Base-by-base conservation (phyloP, 345 rosid species). In the Linum tenue region DNA sequence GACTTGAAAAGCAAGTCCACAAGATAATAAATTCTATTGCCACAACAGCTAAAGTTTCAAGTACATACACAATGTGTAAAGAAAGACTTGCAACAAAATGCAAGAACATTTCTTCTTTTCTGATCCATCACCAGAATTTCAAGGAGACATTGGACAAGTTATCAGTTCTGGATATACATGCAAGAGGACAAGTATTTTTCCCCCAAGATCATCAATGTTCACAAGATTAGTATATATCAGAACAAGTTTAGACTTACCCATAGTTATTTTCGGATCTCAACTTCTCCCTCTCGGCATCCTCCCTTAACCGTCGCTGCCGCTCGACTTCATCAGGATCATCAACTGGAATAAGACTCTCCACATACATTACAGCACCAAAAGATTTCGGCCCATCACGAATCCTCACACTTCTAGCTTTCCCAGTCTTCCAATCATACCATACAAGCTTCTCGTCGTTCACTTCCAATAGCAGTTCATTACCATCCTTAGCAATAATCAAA, bases 401-500 rank as follows among this genome's bases (percentile, higher is more conserved):
- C 51, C 7, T 62, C 64, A 62, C 44, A n/a, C n/a, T 14, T 43
- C 22, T 62, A 9, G 50, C 64, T 9, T 7, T 62, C 16, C 64
- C 41, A n/a, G 14, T 39, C 2, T 62, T 62, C 64, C 48, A 62
- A 31, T 62, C 64, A 22, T 39, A 62, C 64, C 64, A 62, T 3
- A 62, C 44, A 39, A 62, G 35, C 64, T n/a, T 62, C 7, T 41
- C 64, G 40, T 62, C 64, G 41, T 62, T 62, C 36, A 41, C 64
- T 41, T 62, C 64, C 51, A 62, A 14, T 2, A 62, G 64, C 50
- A 62, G 22, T 35, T 40, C 41, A 5, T 62, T 43, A 41, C 64
- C 50, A 15, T 39, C 64, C 17, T 62, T 62, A 10, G 64, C 39
- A 62, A 39, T 39, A 17, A 39, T 41, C 50, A 62, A 14, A 43